phyloP scores from a whole-genome alignment of 352 stramenopile genomes.

The Peronospora belbahrii region DNA sequence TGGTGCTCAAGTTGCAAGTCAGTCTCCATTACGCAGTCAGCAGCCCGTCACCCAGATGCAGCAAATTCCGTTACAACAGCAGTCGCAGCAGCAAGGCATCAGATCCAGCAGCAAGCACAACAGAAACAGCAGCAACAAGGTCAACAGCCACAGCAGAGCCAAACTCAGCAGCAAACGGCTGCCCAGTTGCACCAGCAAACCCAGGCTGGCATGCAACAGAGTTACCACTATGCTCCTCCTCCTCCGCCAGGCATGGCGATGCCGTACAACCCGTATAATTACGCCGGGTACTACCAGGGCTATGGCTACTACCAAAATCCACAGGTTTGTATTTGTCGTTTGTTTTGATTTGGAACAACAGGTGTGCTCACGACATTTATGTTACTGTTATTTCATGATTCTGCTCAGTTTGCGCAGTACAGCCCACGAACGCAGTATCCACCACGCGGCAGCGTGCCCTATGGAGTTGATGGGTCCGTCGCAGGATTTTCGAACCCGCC shows the following conservation, averaged over 20 bases:
- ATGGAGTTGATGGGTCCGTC: constrained; percentile 73
- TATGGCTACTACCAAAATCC: constrained; percentile 87
- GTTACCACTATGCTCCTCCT: constrained; percentile 79
- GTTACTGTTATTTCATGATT: constrained; percentile 7
- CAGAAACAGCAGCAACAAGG: constrained; percentile 41
- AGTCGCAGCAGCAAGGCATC: constrained; percentile 27
- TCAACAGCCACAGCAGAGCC: constrained; percentile 24
- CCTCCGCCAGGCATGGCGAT: constrained; percentile 82
- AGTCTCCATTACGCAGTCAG: constrained; percentile 54
- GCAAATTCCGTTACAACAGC: constrained; percentile 33
- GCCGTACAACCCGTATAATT: constrained; percentile 87
- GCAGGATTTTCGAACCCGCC: constrained; percentile 73
- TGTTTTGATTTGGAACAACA: not conserved
- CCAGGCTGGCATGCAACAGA: constrained; percentile 44
- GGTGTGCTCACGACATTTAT: constrained; percentile 2
- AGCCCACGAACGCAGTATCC: constrained; percentile 81
- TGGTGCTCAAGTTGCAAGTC: constrained; percentile 21
- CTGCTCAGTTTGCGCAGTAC: constrained; percentile 73
- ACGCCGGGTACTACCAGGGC: constrained; percentile 76
- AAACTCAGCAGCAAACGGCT: constrained; percentile 41
- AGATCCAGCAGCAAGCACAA: constrained; percentile 34
- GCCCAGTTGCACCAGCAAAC: constrained; percentile 55
- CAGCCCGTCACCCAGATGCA: constrained; percentile 34
- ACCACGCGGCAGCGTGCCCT: constrained; percentile 73
- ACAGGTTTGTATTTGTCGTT: constrained; percentile 33